These are phyloP conservation scores for Fagopyrum homotropicum DNA, from an alignment of 148 eudicot genomes.

Conservation along the genomic window DNA sequence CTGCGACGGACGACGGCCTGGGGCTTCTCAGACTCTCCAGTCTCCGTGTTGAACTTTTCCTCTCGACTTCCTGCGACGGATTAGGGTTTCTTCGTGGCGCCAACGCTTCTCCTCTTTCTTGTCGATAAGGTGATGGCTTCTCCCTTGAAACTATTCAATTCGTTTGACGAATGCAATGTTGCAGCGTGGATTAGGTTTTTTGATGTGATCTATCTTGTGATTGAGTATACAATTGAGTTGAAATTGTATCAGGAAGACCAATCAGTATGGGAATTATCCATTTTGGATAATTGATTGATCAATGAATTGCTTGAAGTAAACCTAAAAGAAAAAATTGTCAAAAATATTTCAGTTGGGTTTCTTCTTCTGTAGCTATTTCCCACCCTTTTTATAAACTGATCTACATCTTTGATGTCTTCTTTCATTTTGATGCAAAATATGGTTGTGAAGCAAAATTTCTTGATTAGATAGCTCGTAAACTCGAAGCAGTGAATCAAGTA, in stretches of 20 bases:
- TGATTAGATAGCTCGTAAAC: conserved; percentile 61
- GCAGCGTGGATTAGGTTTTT: background rate
- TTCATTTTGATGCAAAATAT: background rate
- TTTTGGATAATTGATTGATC: background rate
- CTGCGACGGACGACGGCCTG: too few relatives aligned
- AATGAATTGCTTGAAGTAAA: background rate
- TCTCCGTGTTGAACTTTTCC: background rate
- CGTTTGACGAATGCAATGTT: background rate
- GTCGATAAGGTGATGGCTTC: conserved; percentile 41
- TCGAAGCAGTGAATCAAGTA: conserved; percentile 72
- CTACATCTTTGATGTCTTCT: background rate
- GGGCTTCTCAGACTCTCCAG: too few relatives aligned
- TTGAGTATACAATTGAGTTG: background rate
- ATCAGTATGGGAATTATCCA: background rate
- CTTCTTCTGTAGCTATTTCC: too few relatives aligned
- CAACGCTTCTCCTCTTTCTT: conserved; percentile 44
- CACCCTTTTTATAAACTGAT: background rate
- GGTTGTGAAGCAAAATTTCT: conserved; percentile 13
- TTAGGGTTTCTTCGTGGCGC: conserved; percentile 38
- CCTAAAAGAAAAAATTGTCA: background rate
- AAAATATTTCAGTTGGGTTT: background rate
- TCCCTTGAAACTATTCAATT: background rate
- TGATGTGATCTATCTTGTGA: background rate
- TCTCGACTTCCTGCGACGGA: conserved; percentile 26
- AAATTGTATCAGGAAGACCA: background rate